phyloP scores from a whole-genome alignment of 805 yeast species.

The Nakazawaea populi region DNA sequence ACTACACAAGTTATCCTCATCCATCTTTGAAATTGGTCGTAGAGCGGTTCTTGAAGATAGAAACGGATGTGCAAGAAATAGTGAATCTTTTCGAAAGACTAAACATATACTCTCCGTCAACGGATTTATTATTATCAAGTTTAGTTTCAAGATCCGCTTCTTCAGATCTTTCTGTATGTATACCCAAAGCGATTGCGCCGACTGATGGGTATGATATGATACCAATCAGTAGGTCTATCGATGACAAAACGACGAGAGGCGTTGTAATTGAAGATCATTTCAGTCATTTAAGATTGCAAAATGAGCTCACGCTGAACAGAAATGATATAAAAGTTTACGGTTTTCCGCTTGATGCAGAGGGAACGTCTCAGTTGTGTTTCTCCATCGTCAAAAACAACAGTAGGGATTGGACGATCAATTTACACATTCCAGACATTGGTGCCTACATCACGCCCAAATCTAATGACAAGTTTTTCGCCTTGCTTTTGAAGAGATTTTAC shows the following conservation, averaged over 20 bases:
- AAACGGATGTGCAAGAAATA: neutral
- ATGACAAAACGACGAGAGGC: too few species aligned
- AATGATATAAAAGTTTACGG: conserved; percentile 8
- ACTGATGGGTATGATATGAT: too few species aligned
- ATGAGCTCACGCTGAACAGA: neutral
- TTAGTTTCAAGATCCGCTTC: neutral
- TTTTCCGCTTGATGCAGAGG: conserved; percentile 11
- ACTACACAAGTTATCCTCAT: conserved; percentile 27
- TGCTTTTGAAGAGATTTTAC: conserved; percentile 3
- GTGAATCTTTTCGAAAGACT: conserved; percentile 13
- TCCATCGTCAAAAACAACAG: conserved; percentile 32
- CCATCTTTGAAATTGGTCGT: conserved; percentile 15
- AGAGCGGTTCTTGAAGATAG: conserved; percentile 12
- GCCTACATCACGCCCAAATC: conserved; percentile 28
- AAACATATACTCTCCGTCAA: conserved; percentile 12
- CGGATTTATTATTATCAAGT: conserved; percentile 22
- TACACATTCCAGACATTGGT: conserved; percentile 38
- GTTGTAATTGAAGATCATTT: conserved; percentile 10
- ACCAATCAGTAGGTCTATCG: too few species aligned
- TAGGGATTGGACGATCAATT: conserved; percentile 27
- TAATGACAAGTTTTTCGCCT: conserved; percentile 12
- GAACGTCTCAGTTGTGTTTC: conserved; percentile 18
- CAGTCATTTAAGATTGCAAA: conserved; percentile 6
- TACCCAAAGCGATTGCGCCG: neutral
- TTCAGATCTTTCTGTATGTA: neutral